Evolutionary conservation across 257 asterid genomes (phyloP).

Genomic region (Pogostemon cablin): DNA sequence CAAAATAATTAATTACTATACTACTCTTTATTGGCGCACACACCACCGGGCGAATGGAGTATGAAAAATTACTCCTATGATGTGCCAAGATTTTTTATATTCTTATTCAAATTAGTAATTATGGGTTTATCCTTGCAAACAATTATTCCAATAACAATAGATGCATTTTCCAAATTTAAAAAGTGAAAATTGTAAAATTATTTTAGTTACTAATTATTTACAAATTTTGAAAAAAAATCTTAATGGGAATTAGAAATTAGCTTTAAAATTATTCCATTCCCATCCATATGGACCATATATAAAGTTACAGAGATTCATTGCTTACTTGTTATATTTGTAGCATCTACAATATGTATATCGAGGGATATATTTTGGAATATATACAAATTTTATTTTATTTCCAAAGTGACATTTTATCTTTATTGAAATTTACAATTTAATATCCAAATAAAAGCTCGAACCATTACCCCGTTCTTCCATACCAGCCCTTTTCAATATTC

Average conservation of each 20-base stretch:
- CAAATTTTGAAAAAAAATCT: too few relatives aligned
- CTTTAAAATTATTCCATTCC: constrained; percentile 22
- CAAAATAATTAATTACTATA: too few relatives aligned
- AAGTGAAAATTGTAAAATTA: too few relatives aligned
- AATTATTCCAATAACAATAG: too few relatives aligned
- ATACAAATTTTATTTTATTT: neutral
- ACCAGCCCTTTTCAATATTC: constrained; percentile 13
- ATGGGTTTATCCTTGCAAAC: too few relatives aligned
- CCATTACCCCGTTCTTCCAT: constrained; percentile 12
- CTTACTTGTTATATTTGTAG: neutral
- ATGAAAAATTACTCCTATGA: too few relatives aligned
- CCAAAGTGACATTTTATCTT: constrained; percentile 28
- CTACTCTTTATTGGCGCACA: too few relatives aligned
- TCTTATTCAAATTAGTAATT: too few relatives aligned
- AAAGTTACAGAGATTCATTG: neutral
- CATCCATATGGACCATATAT: neutral
- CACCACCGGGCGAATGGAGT: too few relatives aligned
- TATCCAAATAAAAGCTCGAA: neutral
- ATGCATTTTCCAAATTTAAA: too few relatives aligned
- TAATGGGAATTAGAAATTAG: neutral
- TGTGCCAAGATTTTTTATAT: too few relatives aligned
- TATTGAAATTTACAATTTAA: constrained; percentile 24
- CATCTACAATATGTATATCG: neutral
- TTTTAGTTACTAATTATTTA: too few relatives aligned
- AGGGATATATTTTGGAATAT: constrained; percentile 3